Conservation (phyloP, 2,329 filamentous ascomycete genomes). For the Fusarium compactum region DNA sequence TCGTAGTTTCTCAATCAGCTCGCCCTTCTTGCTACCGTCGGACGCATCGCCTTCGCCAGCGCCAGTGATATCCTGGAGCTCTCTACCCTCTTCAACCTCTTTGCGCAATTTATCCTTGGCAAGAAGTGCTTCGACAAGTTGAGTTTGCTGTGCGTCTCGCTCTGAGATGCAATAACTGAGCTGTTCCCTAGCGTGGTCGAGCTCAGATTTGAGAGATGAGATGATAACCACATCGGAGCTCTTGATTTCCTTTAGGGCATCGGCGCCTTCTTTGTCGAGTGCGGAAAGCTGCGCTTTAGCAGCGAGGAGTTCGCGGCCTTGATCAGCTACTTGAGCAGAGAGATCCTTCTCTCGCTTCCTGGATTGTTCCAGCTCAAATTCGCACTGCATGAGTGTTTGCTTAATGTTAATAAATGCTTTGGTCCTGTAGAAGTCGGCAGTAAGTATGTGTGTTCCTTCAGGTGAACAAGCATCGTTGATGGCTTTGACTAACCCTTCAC, state of each 20-base stretch:
- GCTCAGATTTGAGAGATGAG: constrained; percentile 68
- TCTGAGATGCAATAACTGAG: constrained; percentile 63
- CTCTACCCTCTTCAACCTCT: constrained; percentile 62
- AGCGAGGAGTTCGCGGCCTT: constrained; percentile 66
- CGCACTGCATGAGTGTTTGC: constrained; percentile 59
- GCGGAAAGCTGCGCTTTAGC: constrained; percentile 66
- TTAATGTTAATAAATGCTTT: constrained; percentile 66
- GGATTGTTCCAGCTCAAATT: constrained; percentile 61
- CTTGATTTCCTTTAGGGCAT: constrained; percentile 70
- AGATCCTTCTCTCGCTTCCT: constrained; percentile 59
- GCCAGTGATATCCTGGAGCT: constrained; percentile 55
- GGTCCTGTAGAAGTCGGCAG: constrained; percentile 61
- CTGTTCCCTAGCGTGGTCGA: constrained; percentile 66
- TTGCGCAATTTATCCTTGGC: constrained; percentile 71
- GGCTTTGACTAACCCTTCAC: constrained; percentile 66
- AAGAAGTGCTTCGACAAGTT: constrained; percentile 70
- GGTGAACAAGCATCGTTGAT: constrained; percentile 49
- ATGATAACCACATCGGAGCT: constrained; percentile 69
- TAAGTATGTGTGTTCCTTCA: constrained; percentile 56
- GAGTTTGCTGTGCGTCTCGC: constrained; percentile 68
- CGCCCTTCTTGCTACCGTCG: constrained; percentile 58
- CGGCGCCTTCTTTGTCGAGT: constrained; percentile 65
- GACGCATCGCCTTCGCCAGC: constrained; percentile 51
- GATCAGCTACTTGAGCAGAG: constrained; percentile 63
- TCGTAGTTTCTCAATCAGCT: constrained; percentile 70